Conservation (phyloP, 2,329 filamentous ascomycete genomes). For the Fusarium mundagurra region DNA sequence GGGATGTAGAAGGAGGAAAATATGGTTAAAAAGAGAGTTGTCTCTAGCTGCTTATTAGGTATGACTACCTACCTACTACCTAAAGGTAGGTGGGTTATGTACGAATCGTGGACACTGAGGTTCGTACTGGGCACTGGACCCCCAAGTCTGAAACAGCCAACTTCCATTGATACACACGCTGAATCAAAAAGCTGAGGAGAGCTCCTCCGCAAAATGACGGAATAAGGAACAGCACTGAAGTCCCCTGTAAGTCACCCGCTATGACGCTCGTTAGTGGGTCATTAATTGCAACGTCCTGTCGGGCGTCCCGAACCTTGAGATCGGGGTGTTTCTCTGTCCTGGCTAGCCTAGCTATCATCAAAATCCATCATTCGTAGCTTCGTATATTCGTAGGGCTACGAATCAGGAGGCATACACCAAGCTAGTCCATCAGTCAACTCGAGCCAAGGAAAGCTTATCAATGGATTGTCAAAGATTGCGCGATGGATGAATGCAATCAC, state of each 20-base stretch:
- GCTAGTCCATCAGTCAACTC: not conserved
- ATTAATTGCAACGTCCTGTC: conserved; percentile 1
- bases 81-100: not conserved
- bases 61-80: not conserved
- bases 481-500: not conserved
- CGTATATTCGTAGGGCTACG: conserved; percentile 5
- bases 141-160: conserved; percentile 10
- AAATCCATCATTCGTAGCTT: not conserved
- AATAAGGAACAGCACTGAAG: conserved; percentile 14
- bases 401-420: not conserved
- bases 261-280: conserved; percentile 32
- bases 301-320: not conserved
- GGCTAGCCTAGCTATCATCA: too few species aligned
- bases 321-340: not conserved
- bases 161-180: conserved; percentile 3
- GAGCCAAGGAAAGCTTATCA: not conserved
- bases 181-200: conserved; percentile 17
- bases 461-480: not conserved
- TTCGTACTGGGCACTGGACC: not conserved
- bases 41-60: conserved; percentile 1
- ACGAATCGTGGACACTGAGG: not conserved
- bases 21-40: not conserved
- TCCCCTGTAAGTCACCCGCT: conserved; percentile 18
- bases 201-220: conserved; percentile 34
- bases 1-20: not conserved